A percentile compares a stretch with the other conserved stretches of the same genome.
phyloP scores from a whole-genome alignment of 2,329 filamentous ascomycete genomes.

The Penicillium sp. region DNA sequence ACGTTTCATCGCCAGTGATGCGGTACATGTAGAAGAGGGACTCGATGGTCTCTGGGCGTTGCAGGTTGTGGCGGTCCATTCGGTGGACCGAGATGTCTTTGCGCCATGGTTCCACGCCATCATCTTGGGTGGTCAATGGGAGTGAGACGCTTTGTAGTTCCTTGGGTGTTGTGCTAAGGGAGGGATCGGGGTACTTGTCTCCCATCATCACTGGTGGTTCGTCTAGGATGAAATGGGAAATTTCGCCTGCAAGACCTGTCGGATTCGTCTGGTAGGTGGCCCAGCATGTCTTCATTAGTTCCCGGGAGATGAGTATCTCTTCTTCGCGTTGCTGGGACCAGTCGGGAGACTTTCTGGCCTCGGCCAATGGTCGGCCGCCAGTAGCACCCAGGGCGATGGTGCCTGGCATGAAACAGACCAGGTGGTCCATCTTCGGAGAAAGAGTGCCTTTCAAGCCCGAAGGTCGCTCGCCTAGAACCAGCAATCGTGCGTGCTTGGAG shows the following conservation, averaged over 20 bases:
- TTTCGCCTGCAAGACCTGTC: slow-evolving; percentile 90
- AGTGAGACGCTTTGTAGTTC: slow-evolving; percentile 36
- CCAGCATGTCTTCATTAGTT: slow-evolving; percentile 96
- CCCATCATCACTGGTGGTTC: slow-evolving; percentile 56
- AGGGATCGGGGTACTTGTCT: slow-evolving; percentile 36
- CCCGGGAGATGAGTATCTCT: slow-evolving; percentile 79
- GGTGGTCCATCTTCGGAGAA: slow-evolving; percentile 92
- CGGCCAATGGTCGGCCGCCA: slow-evolving; percentile 66
- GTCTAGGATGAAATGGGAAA: slow-evolving; percentile 80
- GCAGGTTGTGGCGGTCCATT: slow-evolving; percentile 88
- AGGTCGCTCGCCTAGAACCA: slow-evolving; percentile 84
- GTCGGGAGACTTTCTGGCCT: slow-evolving; percentile 65
- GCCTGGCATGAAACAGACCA: slow-evolving; percentile 95
- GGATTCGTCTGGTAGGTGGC: slow-evolving; percentile 89
- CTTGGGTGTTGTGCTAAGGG: slow-evolving; percentile 30
- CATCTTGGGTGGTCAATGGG: slow-evolving; percentile 29
- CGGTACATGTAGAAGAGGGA: slow-evolving; percentile 98
- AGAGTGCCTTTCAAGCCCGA: slow-evolving; percentile 62
- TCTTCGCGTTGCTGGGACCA: slow-evolving; percentile 80
- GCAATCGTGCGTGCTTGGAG: slow-evolving; percentile 71
- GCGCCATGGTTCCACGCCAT: slow-evolving; percentile 54
- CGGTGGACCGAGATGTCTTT: slow-evolving; percentile 73
- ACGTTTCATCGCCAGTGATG: slow-evolving; percentile 83
- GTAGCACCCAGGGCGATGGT: slow-evolving; percentile 89
- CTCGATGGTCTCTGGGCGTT: slow-evolving; percentile 95